phyloP scores from a whole-genome alignment of 257 asterid genomes.

The Primulina tabacum region DNA sequence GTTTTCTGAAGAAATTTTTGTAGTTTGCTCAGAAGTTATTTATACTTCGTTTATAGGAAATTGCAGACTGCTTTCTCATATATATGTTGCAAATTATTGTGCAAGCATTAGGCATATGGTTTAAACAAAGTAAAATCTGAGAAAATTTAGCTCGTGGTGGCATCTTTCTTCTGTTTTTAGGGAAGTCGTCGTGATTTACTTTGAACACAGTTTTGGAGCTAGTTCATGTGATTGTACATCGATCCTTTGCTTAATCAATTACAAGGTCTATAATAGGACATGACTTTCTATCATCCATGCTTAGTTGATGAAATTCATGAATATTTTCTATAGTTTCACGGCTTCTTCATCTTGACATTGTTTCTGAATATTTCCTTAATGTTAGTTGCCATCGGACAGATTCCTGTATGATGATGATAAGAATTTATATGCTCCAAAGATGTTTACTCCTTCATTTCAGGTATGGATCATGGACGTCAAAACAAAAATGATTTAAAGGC shows the following conservation, averaged over 20 bases:
- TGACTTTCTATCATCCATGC: background rate
- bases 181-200: slow-evolving; percentile 7
- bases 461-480: too few relatives aligned
- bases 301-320: slow-evolving; percentile 9
- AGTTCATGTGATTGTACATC: background rate
- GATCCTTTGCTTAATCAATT: background rate
- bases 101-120: background rate
- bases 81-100: background rate
- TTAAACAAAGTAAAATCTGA: slow-evolving; percentile 3
- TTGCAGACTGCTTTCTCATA: background rate
- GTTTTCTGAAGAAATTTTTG: too few relatives aligned
- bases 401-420: slow-evolving; percentile 4
- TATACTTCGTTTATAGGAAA: too few relatives aligned
- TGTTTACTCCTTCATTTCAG: too few relatives aligned
- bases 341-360: background rate
- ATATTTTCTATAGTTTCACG: slow-evolving; percentile 2
- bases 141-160: background rate
- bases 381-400: background rate
- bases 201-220: slow-evolving; percentile 5
- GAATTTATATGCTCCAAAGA: slow-evolving; percentile 13
- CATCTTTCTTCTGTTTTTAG: slow-evolving; percentile 6
- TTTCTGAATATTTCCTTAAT: background rate
- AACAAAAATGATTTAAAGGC: too few relatives aligned
- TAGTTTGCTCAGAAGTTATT: too few relatives aligned
- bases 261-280: slow-evolving; percentile 4